These are phyloP conservation scores for Aureobasidium sp. DNA, from an alignment of 2,329 filamentous ascomycete genomes.

Conservation along the genomic window DNA sequence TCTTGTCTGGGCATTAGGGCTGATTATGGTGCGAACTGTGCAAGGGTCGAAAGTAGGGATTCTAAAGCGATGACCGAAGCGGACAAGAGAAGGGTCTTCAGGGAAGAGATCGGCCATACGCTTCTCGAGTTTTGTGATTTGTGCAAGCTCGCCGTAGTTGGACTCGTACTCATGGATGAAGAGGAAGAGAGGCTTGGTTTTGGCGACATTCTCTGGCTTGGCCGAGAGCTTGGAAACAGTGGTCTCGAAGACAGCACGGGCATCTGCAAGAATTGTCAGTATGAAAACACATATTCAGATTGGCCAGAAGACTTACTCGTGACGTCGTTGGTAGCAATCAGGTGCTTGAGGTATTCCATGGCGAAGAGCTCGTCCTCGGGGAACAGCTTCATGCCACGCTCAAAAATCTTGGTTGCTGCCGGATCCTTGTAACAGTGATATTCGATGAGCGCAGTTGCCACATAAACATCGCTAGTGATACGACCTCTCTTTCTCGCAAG, in stretches of 20 bases:
- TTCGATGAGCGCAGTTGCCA: slow-evolving; percentile 86
- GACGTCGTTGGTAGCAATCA: slow-evolving; percentile 85
- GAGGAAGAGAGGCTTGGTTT: slow-evolving; percentile 76
- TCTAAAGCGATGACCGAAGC: slow-evolving; percentile 71
- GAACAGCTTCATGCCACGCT: slow-evolving; percentile 87
- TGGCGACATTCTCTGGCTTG: slow-evolving; percentile 65
- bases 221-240: slow-evolving; percentile 75
- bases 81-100: slow-evolving; percentile 67
- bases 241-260: slow-evolving; percentile 91
- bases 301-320: slow-evolving; percentile 61
- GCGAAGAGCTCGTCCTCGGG: slow-evolving; percentile 91
- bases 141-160: slow-evolving; percentile 83
- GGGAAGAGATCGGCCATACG: slow-evolving; percentile 93
- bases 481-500: slow-evolving; percentile 83
- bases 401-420: slow-evolving; percentile 90
- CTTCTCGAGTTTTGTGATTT: slow-evolving; percentile 84
- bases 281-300: slow-evolving; percentile 14
- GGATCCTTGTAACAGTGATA: slow-evolving; percentile 93
- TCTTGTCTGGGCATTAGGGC: slow-evolving; percentile 69
- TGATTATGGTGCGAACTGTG: slow-evolving; percentile 73
- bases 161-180: slow-evolving; percentile 97
- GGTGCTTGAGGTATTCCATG: slow-evolving; percentile 90
- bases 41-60: slow-evolving; percentile 71
- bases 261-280: slow-evolving; percentile 52
- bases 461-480: slow-evolving; percentile 89